Evolutionary conservation across 2,329 filamentous ascomycete genomes (phyloP).

Genomic region (Corinectria fuckeliana): DNA sequence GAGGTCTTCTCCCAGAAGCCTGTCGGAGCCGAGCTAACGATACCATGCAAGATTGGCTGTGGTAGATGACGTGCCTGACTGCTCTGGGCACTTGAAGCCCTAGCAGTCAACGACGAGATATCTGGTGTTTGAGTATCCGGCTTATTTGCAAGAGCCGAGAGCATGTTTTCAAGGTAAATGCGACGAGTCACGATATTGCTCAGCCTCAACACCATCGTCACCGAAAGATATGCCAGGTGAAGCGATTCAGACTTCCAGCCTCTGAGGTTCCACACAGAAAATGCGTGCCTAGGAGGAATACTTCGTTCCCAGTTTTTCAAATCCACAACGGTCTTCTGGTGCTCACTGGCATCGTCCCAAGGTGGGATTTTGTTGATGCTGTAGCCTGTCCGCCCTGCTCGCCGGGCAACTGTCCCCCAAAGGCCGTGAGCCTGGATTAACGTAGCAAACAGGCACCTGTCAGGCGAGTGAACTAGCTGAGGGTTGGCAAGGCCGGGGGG

Average conservation of each 20-base stretch:
- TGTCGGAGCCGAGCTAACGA: conserved; percentile 20
- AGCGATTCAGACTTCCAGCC: conserved; percentile 44
- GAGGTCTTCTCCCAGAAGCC: conserved; percentile 40
- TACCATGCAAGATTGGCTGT: not conserved
- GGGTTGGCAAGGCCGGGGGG: conserved; percentile 37
- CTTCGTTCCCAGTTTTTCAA: conserved; percentile 40
- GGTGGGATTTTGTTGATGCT: conserved; percentile 16
- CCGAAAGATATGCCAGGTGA: conserved; percentile 46
- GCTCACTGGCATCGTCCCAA: conserved; percentile 39
- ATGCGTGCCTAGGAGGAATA: conserved; percentile 42
- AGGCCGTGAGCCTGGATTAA: conserved; percentile 46
- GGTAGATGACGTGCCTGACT: conserved; percentile 9
- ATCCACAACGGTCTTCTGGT: conserved; percentile 26
- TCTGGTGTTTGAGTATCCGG: conserved; percentile 12
- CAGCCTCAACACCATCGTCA: conserved; percentile 45
- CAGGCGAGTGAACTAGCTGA: conserved; percentile 27
- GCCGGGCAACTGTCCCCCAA: conserved; percentile 45
- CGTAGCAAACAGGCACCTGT: conserved; percentile 46
- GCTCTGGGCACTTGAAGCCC: not conserved
- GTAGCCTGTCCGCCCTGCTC: conserved; percentile 30
- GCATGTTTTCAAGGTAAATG: conserved; percentile 42
- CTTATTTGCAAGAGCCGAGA: conserved; percentile 15
- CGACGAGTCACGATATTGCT: conserved; percentile 46
- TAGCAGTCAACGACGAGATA: not conserved
- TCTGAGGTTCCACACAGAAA: conserved; percentile 46